Evolutionary conservation across 73 alveolate genomes (phyloP).

Genomic region (Paramecium bursaria): DNA sequence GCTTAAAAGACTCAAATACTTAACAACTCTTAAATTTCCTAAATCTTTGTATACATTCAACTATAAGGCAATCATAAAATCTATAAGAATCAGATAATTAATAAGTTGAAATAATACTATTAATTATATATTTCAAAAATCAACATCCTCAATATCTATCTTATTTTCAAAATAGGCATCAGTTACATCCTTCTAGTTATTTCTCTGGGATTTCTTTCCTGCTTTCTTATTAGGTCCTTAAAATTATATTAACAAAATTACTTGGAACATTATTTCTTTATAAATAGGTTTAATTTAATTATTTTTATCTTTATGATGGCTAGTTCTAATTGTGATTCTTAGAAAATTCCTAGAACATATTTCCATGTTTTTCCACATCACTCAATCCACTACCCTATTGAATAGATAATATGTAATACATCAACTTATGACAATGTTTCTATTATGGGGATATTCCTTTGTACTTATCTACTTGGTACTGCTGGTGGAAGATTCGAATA

Average conservation of each 20-base stretch:
- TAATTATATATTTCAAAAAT: no score
- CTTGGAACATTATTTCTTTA: neutral
- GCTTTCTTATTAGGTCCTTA: neutral
- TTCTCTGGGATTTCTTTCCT: slow-evolving; percentile 6
- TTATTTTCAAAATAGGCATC: slow-evolving; percentile 41
- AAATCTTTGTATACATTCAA: no score
- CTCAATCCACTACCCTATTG: neutral
- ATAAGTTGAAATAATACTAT: no score
- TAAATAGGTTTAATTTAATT: neutral
- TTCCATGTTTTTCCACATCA: slow-evolving; percentile 1
- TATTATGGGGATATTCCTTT: neutral
- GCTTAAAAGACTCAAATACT: no score
- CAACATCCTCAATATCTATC: slow-evolving; percentile 34
- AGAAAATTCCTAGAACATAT: neutral
- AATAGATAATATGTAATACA: slow-evolving; percentile 1
- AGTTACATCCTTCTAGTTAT: slow-evolving; percentile 24
- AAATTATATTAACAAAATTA: neutral
- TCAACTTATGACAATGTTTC: neutral
- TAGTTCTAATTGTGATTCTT: neutral
- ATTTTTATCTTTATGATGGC: neutral
- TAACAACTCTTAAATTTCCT: no score
- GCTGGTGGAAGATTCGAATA: neutral
- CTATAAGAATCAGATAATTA: no score
- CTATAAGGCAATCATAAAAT: no score
- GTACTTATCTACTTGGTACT: neutral